A percentile compares a stretch with the other conserved stretches of the same genome.
These are phyloP conservation scores for Miamiensis avidus DNA, from an alignment of 169 alveolate species.

Conservation along the genomic window DNA sequence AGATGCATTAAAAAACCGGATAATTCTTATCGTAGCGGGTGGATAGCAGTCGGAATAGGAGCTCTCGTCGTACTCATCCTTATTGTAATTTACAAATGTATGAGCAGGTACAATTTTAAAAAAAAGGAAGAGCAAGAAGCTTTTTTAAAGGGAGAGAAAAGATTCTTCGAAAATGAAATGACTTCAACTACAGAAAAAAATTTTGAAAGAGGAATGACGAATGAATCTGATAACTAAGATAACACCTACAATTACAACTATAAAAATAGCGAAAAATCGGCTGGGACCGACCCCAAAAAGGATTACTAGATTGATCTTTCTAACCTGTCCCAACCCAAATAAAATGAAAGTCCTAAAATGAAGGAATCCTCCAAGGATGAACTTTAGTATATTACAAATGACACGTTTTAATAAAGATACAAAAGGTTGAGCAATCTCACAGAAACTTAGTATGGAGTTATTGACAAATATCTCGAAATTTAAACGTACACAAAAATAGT, in stretches of 20 bases:
- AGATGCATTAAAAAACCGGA: no score
- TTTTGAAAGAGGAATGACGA: no score
- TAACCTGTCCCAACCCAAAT: not conserved
- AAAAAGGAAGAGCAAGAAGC: not conserved
- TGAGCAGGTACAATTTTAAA: no score
- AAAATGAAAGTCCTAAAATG: not conserved
- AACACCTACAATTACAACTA: not conserved
- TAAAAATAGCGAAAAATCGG: no score
- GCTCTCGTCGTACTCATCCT: no score
- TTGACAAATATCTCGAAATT: not conserved
- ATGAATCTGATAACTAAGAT: not conserved
- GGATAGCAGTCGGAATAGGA: no score
- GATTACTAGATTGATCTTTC: no score
- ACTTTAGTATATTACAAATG: not conserved
- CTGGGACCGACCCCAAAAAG: not conserved
- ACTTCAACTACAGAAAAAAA: not conserved
- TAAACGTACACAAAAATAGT: not conserved
- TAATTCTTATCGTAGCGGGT: no score
- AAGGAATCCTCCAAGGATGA: not conserved
- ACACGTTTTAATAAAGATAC: no score
- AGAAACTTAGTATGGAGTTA: not conserved
- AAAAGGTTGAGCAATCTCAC: not conserved
- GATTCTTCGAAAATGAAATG: not conserved
- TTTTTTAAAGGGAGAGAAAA: no score
- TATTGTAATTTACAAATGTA: no score